Evolutionary conservation across 2,329 filamentous ascomycete genomes (phyloP).

Genomic region (Rhexocercosporidium sp.): DNA sequence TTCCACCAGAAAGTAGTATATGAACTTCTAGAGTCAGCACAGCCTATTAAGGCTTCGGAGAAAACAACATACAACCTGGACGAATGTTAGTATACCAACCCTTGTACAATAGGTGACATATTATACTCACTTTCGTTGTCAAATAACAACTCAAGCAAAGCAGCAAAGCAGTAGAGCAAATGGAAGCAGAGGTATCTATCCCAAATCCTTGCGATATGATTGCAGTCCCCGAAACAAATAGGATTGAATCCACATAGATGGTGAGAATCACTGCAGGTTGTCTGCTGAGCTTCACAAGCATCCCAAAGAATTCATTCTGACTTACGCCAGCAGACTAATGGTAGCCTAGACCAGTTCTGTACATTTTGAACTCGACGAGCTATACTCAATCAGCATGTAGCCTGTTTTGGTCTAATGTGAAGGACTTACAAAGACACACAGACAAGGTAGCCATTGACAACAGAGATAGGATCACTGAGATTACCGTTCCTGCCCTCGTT

Average conservation of each 20-base stretch:
- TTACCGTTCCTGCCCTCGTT: conserved; percentile 26
- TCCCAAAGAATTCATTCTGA: neutral
- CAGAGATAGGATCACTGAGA: conserved; percentile 31
- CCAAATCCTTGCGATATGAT: conserved; percentile 62
- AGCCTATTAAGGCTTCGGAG: neutral
- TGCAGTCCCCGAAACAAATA: conserved; percentile 63
- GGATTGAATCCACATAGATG: conserved; percentile 64
- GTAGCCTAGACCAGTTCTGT: conserved; percentile 33
- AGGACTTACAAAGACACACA: conserved; percentile 34
- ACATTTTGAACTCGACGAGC: conserved; percentile 37
- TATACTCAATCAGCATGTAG: conserved; percentile 12
- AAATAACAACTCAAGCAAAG: conserved; percentile 67
- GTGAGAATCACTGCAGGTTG: conserved; percentile 58
- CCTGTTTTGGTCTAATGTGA: neutral
- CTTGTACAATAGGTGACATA: neutral
- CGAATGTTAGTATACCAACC: neutral
- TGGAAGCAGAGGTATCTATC: conserved; percentile 53
- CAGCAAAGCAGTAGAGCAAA: conserved; percentile 64
- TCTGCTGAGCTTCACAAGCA: conserved; percentile 3
- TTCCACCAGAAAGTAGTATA: conserved; percentile 70
- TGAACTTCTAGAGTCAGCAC: conserved; percentile 44
- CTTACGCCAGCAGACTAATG: conserved; percentile 39
- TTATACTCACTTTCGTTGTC: conserved; percentile 59
- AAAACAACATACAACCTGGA: conserved; percentile 13
- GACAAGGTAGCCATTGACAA: conserved; percentile 33